Evolutionary conservation across 768 basidiomycete species (phyloP), one percentile per base, ranked within the genome.

Genomic region (Collybiopsis confluens): DNA sequence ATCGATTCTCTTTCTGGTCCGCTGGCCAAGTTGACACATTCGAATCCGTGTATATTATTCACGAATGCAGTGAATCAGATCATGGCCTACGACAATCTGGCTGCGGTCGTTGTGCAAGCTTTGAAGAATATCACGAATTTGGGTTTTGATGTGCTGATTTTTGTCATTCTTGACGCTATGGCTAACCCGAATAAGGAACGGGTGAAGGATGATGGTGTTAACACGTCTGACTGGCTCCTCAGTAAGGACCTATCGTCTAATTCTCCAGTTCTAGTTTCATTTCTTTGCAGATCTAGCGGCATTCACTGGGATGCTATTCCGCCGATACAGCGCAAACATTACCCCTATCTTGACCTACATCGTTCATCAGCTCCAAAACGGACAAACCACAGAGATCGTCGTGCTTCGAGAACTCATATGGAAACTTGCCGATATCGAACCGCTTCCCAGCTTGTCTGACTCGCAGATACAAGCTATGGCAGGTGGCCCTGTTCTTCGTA

Each of bases 381-480:
- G 85, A 33, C 85, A 92, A 63, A 82, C 90, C 1, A 86, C 89
- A 10, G 94, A 98, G 62, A 85, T 98, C 41, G 80, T 94, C 20
- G 90, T 98, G 21, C 75, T 99, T n/a, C 83, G 88, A 28, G 93
- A 96, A 63, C 72, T 99, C 47, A 92, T 98, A 47, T 88, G 85
- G 80, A 91, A 92, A 65, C 96, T 98, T 92, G 88, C 93, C 4
- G 93, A 90, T 3, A 91, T 97, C 55, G 88, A 96, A 62, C 92
- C 93, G 3, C 73, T 97, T 47, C 90, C 92, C 0, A 93, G 86
- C 65, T 72, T 98, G 35, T 90, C 93, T 0, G 92, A 97, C 56
- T 76, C 85, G 0, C 95, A 98, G 67, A 83, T 98, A 48, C 68
- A 78, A 37, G 92, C 92, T 4, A 95, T 97, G 85, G 91, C 90